Conservation (phyloP, 345 rosid species). For the Populus ilicifolia region DNA sequence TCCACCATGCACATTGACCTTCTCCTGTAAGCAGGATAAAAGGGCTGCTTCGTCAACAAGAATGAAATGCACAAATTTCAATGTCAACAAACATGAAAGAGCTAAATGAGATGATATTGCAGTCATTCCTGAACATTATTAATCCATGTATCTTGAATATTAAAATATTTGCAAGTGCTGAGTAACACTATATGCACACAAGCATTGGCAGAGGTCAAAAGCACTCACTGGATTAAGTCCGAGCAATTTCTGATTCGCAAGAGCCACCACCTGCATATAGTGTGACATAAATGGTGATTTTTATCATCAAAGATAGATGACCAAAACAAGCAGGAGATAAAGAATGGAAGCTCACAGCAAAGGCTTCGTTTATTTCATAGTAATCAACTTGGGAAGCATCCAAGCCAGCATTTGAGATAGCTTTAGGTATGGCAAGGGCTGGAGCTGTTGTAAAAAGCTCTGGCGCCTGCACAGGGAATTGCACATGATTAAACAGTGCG, state of each 20-base stretch:
- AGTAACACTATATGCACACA: background rate
- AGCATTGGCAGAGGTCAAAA: background rate
- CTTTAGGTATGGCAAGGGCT: conserved; percentile 93
- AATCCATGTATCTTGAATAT: background rate
- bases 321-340: conserved; percentile 7
- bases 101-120: background rate
- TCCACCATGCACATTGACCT: conserved; percentile 86
- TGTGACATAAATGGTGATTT: conserved; percentile 1
- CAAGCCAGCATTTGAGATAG: conserved; percentile 72
- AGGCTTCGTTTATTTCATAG: conserved; percentile 97
- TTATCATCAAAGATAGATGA: background rate
- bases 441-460: conserved; percentile 95
- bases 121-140: background rate
- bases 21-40: conserved; percentile 49
- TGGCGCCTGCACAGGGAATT: conserved; percentile 61
- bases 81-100: background rate
- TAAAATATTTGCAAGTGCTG: background rate
- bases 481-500: conserved; percentile 12
- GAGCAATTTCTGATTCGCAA: conserved; percentile 79
- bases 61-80: background rate
- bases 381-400: conserved; percentile 81
- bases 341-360: conserved; percentile 55
- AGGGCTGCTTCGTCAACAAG: background rate
- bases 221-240: conserved; percentile 70
- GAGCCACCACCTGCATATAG: conserved; percentile 77